These are phyloP conservation scores for Termitomyces sp. DNA, from an alignment of 768 basidiomycete species.

Conservation along the genomic window DNA sequence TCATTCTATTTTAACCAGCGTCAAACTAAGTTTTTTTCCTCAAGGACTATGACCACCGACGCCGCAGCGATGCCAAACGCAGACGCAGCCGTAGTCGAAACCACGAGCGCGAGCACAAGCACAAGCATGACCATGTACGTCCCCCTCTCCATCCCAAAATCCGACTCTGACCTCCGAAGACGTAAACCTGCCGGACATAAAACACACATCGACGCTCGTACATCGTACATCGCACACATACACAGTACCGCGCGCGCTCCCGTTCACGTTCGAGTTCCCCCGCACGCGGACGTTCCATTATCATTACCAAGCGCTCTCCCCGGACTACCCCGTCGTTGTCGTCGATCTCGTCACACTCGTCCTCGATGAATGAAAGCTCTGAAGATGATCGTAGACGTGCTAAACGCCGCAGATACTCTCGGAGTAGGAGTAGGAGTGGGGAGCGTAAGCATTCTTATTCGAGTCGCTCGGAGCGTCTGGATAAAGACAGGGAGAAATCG, in stretches of 20 bases:
- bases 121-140: slow-evolving; percentile 14
- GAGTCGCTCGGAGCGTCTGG: neutral
- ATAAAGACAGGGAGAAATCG: slow-evolving; percentile 3
- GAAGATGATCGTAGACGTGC: neutral
- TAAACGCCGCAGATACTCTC: slow-evolving; percentile 6
- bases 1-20: neutral
- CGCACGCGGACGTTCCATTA: neutral
- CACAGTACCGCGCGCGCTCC: slow-evolving; percentile 6
- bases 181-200: neutral
- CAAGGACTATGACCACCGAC: neutral
- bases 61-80: neutral
- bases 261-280: neutral
- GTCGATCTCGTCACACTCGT: slow-evolving; percentile 6
- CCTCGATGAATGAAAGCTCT: neutral
- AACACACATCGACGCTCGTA: neutral
- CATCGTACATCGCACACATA: neutral
- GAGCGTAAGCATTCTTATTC: neutral
- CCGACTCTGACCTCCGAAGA: slow-evolving; percentile 17
- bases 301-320: neutral
- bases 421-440: slow-evolving; percentile 1
- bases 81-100: neutral
- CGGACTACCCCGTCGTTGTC: slow-evolving; percentile 3
- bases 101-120: slow-evolving; percentile 2
- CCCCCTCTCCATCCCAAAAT: neutral
- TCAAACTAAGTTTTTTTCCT: neutral